Percentiles rank a stretch among this genome's conserved stretches.
Conservation (phyloP, 768 basidiomycete genomes). For the Pholiota molesta region DNA sequence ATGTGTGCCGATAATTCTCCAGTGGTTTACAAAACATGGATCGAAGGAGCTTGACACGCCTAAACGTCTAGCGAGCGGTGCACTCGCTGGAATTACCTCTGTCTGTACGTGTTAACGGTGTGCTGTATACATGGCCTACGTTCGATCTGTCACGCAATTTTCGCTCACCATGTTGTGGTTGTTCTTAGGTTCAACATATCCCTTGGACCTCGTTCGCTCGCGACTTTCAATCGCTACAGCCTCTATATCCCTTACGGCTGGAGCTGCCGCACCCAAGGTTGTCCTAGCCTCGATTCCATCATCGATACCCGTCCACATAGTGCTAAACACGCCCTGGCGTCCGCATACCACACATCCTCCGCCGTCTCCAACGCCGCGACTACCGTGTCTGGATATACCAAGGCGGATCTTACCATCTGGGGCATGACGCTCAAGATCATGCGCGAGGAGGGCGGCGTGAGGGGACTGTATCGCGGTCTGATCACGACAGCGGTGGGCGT, state of each 20-base stretch:
- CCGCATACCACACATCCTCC: slow-evolving; percentile 62
- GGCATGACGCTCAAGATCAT: slow-evolving; percentile 76
- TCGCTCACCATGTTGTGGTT: slow-evolving; percentile 3
- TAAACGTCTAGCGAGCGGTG: slow-evolving; percentile 82
- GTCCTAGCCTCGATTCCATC: slow-evolving; percentile 25
- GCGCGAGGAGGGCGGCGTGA: slow-evolving; percentile 82
- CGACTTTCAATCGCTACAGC: slow-evolving; percentile 93
- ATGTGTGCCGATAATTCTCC: slow-evolving; percentile 16
- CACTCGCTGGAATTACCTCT: slow-evolving; percentile 91
- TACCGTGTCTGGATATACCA: neutral
- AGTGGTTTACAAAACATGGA: slow-evolving; percentile 76
- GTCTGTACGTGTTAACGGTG: slow-evolving; percentile 66
- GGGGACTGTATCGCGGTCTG: slow-evolving; percentile 85
- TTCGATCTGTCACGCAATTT: neutral
- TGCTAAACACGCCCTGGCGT: slow-evolving; percentile 40
- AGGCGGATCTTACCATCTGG: slow-evolving; percentile 40
- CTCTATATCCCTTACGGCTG: slow-evolving; percentile 42
- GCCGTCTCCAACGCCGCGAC: slow-evolving; percentile 24
- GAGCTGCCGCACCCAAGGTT: slow-evolving; percentile 29
- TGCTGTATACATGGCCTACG: neutral
- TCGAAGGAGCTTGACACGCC: slow-evolving; percentile 84
- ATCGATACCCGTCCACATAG: slow-evolving; percentile 14
- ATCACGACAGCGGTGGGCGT: slow-evolving; percentile 87
- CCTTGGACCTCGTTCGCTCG: slow-evolving; percentile 91
- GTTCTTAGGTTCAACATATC: slow-evolving; percentile 77